Percentiles rank a stretch among this genome's conserved stretches.
phyloP scores from a whole-genome alignment of 2,329 filamentous ascomycete species.

The Aspergillus sp. region DNA sequence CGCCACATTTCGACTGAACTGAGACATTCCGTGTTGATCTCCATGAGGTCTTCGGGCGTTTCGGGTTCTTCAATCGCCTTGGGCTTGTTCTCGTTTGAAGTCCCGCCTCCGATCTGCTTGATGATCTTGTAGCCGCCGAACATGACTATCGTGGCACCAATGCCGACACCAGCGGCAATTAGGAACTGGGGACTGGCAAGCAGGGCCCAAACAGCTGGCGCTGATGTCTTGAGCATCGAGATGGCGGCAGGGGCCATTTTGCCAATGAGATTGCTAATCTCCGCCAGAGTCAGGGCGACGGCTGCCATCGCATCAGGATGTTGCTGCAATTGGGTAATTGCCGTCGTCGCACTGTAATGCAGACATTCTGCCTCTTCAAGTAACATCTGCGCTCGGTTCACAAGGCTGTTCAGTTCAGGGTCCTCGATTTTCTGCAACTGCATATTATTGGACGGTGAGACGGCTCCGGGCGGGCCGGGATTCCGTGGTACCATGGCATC shows the following conservation, averaged over 20 bases:
- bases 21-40: conserved; percentile 45
- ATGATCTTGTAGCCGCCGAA: conserved; percentile 97
- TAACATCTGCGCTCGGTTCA: conserved; percentile 67
- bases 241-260: conserved; percentile 83
- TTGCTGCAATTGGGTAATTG: conserved; percentile 71
- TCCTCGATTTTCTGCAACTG: conserved; percentile 43
- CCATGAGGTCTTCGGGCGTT: conserved; percentile 51
- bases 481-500: conserved; percentile 42
- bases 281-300: conserved; percentile 84
- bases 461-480: conserved; percentile 29
- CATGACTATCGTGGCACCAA: conserved; percentile 91
- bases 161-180: conserved; percentile 79
- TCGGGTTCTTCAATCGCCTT: conserved; percentile 14
- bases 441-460: conserved; percentile 5
- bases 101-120: conserved; percentile 58
- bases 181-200: conserved; percentile 88
- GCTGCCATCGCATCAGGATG: conserved; percentile 89
- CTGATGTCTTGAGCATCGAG: conserved; percentile 66
- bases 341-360: conserved; percentile 74
- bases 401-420: conserved; percentile 58
- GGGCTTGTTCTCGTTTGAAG: conserved; percentile 2
- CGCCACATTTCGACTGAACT: conserved; percentile 57
- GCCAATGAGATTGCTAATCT: conserved; percentile 72
- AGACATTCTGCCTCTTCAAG: conserved; percentile 84
- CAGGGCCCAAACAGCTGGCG: conserved; percentile 78